Evolutionary conservation across 768 basidiomycete species (phyloP).

Genomic region (Fibroporia radiculosa): DNA sequence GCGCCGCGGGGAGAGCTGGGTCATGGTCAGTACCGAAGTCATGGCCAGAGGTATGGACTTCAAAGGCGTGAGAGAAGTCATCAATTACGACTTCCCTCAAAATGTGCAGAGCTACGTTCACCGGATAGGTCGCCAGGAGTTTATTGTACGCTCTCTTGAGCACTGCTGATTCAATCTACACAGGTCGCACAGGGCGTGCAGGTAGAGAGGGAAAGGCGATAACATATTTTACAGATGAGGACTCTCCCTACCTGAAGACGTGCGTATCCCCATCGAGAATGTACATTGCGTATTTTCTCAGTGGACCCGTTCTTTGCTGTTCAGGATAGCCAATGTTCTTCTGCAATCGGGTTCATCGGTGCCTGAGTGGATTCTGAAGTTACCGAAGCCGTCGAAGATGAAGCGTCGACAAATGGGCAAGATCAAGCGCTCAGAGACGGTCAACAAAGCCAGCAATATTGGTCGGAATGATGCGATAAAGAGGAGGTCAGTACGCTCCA

Average conservation of each 20-base stretch:
- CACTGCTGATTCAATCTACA: slow-evolving; percentile 3
- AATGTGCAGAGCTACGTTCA: slow-evolving; percentile 95
- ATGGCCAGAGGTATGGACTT: slow-evolving; percentile 99
- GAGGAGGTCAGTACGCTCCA: slow-evolving; percentile 43
- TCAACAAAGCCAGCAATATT: slow-evolving; percentile 62
- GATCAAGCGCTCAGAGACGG: slow-evolving; percentile 66
- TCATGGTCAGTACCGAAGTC: slow-evolving; percentile 93
- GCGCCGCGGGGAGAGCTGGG: slow-evolving; percentile 88
- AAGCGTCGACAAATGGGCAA: slow-evolving; percentile 82
- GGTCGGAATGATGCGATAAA: slow-evolving; percentile 66
- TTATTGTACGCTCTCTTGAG: background rate
- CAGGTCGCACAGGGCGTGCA: slow-evolving; percentile 91
- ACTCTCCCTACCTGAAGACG: slow-evolving; percentile 88
- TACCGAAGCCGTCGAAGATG: slow-evolving; percentile 91
- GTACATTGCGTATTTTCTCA: no score
- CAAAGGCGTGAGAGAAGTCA: slow-evolving; percentile 86
- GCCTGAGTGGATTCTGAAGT: slow-evolving; percentile 90
- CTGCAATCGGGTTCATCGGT: slow-evolving; percentile 85
- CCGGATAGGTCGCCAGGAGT: slow-evolving; percentile 60
- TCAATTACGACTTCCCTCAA: slow-evolving; percentile 97
- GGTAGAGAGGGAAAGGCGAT: slow-evolving; percentile 89
- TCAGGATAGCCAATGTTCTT: slow-evolving; percentile 92
- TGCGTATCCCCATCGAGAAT: slow-evolving; percentile 26
- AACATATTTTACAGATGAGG: slow-evolving; percentile 93
- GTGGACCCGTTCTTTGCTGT: background rate